Evolutionary conservation across 2,329 filamentous ascomycete species (phyloP), one percentile per base, ranked within the genome.

Genomic region (Karstenula rhodostoma): DNA sequence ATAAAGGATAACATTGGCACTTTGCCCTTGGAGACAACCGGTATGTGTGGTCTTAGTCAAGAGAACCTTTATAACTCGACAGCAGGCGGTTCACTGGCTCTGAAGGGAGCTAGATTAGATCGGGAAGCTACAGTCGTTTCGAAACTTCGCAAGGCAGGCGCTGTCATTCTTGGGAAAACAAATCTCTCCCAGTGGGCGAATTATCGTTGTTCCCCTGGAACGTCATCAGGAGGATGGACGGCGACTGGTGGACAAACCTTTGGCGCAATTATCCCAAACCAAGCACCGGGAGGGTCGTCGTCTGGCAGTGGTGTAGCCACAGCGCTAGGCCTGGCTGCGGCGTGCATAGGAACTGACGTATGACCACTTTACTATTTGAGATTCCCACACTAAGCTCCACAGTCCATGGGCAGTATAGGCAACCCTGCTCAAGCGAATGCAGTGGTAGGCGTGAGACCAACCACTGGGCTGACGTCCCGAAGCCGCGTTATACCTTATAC

Each of bases 1-100:
- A 77, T 89, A 73, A 89, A 89, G 72, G 83, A 88, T 73, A 88
- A 86, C 67, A 88, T 90, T 47, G 86, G 83, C 22, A 89, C 86
- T 6, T 33, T 33, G 29, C 10, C 29, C 29, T 33, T 33, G 29
- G 29, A 33, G 29, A 33, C 29, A 10, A 33, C 29, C 10, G 29
- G 29, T 33, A 33, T 10, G 29, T 33, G 29, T 6, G 5, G 10
- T 10, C 10, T 33, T 10, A 6, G 5, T 33, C 29, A 33, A 33
- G 10, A 10, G 29, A 33, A 33, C 29, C 5, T 10, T 5, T 10
- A 33, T 33, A 33, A 33, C 29, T 5, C 6, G 10, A 33, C 29
- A 33, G n/a, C 29, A 33, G 77, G 87, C 8, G 88, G 88, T 4
- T 90, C 87, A 0, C 88, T 82, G 59, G 84, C 86, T 1, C 79